Conservation (phyloP, 2,329 filamentous ascomycete species). For the Aspergillus novofumigatus region DNA sequence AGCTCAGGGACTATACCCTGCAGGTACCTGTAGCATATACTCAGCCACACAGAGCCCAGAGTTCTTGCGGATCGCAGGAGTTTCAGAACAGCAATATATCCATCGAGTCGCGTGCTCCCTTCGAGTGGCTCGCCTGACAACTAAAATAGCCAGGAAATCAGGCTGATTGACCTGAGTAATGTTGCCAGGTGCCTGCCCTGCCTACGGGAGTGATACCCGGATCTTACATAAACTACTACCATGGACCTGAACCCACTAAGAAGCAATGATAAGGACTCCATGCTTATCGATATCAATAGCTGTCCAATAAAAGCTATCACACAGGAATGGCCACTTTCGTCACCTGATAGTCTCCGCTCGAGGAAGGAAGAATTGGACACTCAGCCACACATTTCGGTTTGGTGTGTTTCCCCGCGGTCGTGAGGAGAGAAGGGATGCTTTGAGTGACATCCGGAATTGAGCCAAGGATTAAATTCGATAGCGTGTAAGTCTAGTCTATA, state of each 20-base stretch:
- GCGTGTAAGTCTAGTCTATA: background rate
- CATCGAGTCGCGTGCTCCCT: background rate
- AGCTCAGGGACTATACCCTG: background rate
- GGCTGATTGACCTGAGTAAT: background rate
- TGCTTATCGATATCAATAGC: conserved; percentile 14
- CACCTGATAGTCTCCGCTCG: conserved; percentile 12
- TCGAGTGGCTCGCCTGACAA: background rate
- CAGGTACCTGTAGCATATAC: background rate
- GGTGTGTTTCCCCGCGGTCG: background rate
- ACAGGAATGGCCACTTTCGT: conserved; percentile 7
- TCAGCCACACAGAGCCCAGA: background rate
- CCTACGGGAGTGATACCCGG: background rate
- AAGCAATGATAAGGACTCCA: background rate
- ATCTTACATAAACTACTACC: background rate
- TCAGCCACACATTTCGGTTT: background rate
- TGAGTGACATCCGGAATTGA: background rate
- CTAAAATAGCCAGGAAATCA: background rate
- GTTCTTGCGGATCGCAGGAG: background rate
- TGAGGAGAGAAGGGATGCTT: background rate
- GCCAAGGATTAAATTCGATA: background rate
- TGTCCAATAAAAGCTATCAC: conserved; percentile 4
- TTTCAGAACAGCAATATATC: background rate
- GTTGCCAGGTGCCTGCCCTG: background rate
- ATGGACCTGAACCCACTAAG: too few species aligned
- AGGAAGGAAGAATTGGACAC: background rate